Base-by-base conservation (phyloP, 345 rosid species). In the Dimocarpus longan region DNA sequence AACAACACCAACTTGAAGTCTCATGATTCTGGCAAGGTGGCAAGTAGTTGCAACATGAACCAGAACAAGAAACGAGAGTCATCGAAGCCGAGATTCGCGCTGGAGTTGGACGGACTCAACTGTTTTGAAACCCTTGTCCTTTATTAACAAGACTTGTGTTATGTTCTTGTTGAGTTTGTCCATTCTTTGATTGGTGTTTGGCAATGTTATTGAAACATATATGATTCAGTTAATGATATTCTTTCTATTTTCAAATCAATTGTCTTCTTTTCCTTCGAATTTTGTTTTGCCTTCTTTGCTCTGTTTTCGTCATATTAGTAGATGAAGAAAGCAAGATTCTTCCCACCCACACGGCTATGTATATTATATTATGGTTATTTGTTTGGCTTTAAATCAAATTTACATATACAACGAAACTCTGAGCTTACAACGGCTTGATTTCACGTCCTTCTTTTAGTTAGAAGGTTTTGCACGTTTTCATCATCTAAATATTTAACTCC, bases 81-180 rank as follows among this genome's bases (percentile, higher is more conserved):
- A 40, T 19, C 65, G 13, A 75, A 26, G 77, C 85, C 88, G 2
- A 85, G 94, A 10, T 87, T 84, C 76, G 93, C 97, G 1, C 78
- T 82, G 24, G 93, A 90, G 80, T 82, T 92, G 5, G 93, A 92
- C 37, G 97, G 97, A 16, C 86, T 92, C 52, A 79, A 92, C 81
- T 90, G 90, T 71, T 92, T 92, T n/a, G 94, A 92, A 75, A 92
- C 97, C 15, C 74, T 90, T 19, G 90, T 90, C 24, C 79, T 76
- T 65, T 77, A 76, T 70, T 86, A 66, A 39, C 3, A 37, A 32
- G 46, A 32, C 70, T 66, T 66, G 44, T 40, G 8, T 42, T 66
- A 15, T 65, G 50, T 66, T 46, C 52, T 46, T 46, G 52, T 46
- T 5, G 52, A 46, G 52, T 46, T 46, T 4, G 21, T 37, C 39